phyloP scores from a whole-genome alignment of 495 filamentous ascomycete species.

The Penicillium mononematosum region DNA sequence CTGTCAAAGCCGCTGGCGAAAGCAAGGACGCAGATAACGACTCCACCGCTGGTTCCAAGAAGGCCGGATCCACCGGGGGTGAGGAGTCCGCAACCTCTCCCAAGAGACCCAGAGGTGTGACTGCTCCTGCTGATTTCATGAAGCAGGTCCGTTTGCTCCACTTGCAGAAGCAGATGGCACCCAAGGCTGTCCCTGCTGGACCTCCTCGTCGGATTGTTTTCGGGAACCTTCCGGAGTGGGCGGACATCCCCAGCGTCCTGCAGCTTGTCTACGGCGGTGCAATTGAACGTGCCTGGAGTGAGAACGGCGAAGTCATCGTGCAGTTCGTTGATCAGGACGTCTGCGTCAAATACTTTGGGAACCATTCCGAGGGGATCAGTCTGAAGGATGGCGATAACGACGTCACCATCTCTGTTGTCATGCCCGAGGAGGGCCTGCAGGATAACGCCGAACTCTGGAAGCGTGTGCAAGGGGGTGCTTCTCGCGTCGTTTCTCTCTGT shows the following conservation, averaged over 20 bases:
- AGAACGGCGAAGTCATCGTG: slow-evolving; percentile 9
- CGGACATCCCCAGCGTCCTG: slow-evolving; percentile 35
- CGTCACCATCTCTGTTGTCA: not conserved
- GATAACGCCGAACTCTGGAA: slow-evolving; percentile 1
- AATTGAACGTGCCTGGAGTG: slow-evolving; percentile 36
- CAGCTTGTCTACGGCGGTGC: slow-evolving; percentile 45
- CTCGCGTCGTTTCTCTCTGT: slow-evolving; percentile 8
- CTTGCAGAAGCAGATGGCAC: not conserved
- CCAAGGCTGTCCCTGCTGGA: not conserved
- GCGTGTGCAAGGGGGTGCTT: not conserved
- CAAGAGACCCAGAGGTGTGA: slow-evolving; percentile 3
- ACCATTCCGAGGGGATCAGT: slow-evolving; percentile 5
- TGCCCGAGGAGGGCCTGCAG: slow-evolving; percentile 6
- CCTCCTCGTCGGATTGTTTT: slow-evolving; percentile 35
- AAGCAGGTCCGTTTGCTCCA: slow-evolving; percentile 1
- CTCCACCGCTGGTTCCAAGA: not conserved
- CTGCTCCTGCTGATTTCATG: slow-evolving; percentile 1
- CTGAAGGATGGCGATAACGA: not conserved
- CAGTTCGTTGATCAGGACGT: slow-evolving; percentile 8
- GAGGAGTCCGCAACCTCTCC: not conserved
- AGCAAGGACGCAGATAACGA: not conserved
- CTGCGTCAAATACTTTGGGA: slow-evolving; percentile 11
- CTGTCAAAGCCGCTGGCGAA: not conserved
- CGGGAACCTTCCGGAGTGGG: slow-evolving; percentile 33
- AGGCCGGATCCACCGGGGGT: not conserved